Evolutionary conservation across 2,329 filamentous ascomycete species (phyloP).

Genomic region (Beauveria medogensis): DNA sequence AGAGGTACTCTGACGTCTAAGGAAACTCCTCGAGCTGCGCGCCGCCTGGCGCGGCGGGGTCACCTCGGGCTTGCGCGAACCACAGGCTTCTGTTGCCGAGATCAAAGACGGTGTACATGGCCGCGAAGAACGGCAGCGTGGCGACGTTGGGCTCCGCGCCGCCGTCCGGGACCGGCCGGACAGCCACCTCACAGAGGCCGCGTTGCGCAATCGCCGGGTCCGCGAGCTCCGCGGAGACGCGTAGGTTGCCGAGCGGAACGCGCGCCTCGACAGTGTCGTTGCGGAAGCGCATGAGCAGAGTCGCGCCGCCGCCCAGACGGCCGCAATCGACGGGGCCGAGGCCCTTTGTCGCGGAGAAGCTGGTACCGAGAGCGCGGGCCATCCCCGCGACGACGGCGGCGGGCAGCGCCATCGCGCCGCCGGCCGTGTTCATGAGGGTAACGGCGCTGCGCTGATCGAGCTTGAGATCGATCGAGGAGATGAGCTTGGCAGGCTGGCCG

Average conservation of each 20-base stretch:
- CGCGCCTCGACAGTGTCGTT: neutral
- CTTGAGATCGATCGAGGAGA: neutral
- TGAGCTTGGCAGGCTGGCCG: neutral
- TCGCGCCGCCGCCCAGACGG: neutral
- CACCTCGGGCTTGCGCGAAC: neutral
- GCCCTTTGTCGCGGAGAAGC: neutral
- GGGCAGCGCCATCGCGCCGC: neutral
- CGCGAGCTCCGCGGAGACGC: neutral
- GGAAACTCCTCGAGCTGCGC: neutral
- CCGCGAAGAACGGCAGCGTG: neutral
- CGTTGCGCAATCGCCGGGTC: neutral
- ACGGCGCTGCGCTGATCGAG: neutral
- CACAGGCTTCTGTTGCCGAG: neutral
- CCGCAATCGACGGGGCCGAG: neutral
- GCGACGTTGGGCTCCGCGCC: neutral
- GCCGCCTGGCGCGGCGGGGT: neutral
- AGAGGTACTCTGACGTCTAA: too few species aligned
- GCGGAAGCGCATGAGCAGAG: neutral
- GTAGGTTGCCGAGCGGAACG: neutral
- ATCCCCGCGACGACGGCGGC: neutral
- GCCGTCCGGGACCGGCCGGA: neutral
- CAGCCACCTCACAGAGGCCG: neutral
- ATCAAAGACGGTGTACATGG: conserved; percentile 2
- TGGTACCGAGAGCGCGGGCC: neutral
- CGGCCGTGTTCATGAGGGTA: neutral